Conservation (phyloP, 2,329 filamentous ascomycete genomes). For the Aspergillus intermedius region DNA sequence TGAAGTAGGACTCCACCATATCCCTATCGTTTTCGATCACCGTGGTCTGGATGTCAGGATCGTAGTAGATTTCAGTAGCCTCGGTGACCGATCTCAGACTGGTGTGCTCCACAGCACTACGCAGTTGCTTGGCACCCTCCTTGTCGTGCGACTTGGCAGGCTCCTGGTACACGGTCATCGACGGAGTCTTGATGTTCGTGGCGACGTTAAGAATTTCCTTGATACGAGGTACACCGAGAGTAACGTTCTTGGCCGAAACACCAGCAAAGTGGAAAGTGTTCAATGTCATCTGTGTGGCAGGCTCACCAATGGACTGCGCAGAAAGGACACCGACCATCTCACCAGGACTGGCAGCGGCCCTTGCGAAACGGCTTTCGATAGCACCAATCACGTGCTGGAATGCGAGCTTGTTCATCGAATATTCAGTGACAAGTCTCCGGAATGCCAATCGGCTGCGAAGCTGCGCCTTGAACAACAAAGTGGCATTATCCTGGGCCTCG, state of each 20-base stretch:
- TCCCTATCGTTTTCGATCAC: slow-evolving; percentile 82
- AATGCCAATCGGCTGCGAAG: slow-evolving; percentile 83
- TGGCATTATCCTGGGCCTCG: slow-evolving; percentile 84
- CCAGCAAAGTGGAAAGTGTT: slow-evolving; percentile 99
- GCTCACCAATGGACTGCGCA: slow-evolving; percentile 97
- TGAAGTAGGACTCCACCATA: slow-evolving; percentile 94
- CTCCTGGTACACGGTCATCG: slow-evolving; percentile 85
- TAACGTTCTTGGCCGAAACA: slow-evolving; percentile 99
- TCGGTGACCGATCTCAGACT: slow-evolving; percentile 86
- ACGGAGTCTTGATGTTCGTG: slow-evolving; percentile 96
- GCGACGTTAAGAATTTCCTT: slow-evolving; percentile 99
- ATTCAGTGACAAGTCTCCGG: slow-evolving; percentile 81
- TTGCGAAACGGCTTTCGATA: slow-evolving; percentile 79
- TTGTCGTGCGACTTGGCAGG: slow-evolving; percentile 57
- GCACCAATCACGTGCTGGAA: slow-evolving; percentile 91
- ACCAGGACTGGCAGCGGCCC: slow-evolving; percentile 79
- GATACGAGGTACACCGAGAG: slow-evolving; percentile 93
- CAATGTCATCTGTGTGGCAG: slow-evolving; percentile 97
- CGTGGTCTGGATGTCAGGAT: slow-evolving; percentile 80
- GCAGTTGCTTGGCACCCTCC: slow-evolving; percentile 75
- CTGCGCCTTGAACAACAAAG: slow-evolving; percentile 85
- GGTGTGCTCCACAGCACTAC: slow-evolving; percentile 88
- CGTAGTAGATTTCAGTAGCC: slow-evolving; percentile 93
- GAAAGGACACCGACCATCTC: slow-evolving; percentile 99
- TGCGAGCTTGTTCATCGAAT: slow-evolving; percentile 81